Base-by-base conservation (phyloP, 164 flowering plant species). In the Annona squamosa region DNA sequence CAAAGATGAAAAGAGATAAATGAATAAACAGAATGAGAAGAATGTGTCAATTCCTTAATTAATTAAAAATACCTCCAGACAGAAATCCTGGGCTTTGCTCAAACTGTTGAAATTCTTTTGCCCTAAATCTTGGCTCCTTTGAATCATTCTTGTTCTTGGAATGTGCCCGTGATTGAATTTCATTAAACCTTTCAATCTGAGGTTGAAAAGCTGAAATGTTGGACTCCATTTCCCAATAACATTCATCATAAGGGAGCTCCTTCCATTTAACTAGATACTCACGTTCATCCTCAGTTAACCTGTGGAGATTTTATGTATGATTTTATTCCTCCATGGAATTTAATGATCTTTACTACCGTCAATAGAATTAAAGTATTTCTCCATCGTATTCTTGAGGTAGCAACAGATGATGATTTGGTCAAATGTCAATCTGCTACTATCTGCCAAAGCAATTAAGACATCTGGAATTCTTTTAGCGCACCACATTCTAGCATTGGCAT, bases 251-350 rank as follows among this genome's bases (percentile, higher is more conserved):
- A 3, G 83, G 6, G 75, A 96, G 97, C 71, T 93, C 98, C 81
- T 93, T 93, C 88, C 90, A 96, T 80, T 96, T 96, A 47, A 96
- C 98, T 81, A 91, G 80, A 83, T 92, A 93, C 81, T 96, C 96
- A 80, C 86, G 93, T 75, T 88, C 90, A 63, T 83, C 87, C 73
- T 85, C 90, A 62, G 73, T 77, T 63, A 72, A 88, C 87, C 98
- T 93, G 85, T 45, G 80, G 46, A 52, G 63, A n/a, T 68, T 62
- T 41, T 69, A 69, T n/a, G 16, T 2, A 67, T 1, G 46, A 74
- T 6, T 37, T 19, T 63, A 41, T 44, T 12, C 37, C 1, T 47
- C 42, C 37, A 26, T 48, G 48, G 16, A 42, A 46, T n/a, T 46
- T 37, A 66, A 42, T 41, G 37, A 52, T 26, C 48, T 4, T 16